A percentile compares a stretch with the other conserved stretches of the same genome.
Evolutionary conservation across 2,329 filamentous ascomycete genomes (phyloP).

Genomic region (Colletotrichum somersetense): DNA sequence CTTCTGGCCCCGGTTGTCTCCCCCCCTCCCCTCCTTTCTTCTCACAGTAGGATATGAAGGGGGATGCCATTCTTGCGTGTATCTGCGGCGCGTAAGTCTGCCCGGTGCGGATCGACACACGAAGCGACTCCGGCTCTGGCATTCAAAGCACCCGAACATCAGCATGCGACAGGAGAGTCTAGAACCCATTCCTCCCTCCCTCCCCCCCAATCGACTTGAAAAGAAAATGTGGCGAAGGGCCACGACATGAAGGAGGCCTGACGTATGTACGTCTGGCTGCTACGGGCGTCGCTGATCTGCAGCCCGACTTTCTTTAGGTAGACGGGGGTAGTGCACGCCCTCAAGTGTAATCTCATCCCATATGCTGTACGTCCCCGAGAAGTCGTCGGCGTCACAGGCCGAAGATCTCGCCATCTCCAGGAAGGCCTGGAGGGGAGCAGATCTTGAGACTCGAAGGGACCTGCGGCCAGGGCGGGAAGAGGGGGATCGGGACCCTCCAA

Average conservation of each 20-base stretch:
- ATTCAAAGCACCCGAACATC: constrained; percentile 13
- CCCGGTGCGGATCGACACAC: constrained; percentile 1
- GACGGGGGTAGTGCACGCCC: neutral
- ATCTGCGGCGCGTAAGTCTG: neutral
- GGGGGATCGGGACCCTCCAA: constrained; percentile 19
- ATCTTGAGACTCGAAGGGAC: constrained; percentile 24
- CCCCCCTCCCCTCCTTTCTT: neutral
- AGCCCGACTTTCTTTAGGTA: neutral
- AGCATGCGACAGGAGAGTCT: constrained; percentile 1
- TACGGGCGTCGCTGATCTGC: constrained; percentile 29
- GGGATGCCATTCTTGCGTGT: constrained; percentile 3
- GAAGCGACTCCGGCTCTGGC: neutral
- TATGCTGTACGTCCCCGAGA: neutral
- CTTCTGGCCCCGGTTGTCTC: neutral
- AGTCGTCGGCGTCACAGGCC: constrained; percentile 29
- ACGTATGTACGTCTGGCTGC: neutral
- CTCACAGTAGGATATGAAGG: neutral
- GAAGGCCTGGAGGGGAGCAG: constrained; percentile 6
- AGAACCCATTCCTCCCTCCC: neutral
- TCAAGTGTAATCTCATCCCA: neutral
- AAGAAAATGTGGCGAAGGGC: constrained; percentile 28
- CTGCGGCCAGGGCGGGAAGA: constrained; percentile 7
- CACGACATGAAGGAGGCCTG: neutral
- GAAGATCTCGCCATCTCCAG: constrained; percentile 33
- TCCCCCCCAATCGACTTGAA: constrained; percentile 1